Base-by-base conservation (phyloP, 164 flowering plant species). In the Kingdonia uniflora region DNA sequence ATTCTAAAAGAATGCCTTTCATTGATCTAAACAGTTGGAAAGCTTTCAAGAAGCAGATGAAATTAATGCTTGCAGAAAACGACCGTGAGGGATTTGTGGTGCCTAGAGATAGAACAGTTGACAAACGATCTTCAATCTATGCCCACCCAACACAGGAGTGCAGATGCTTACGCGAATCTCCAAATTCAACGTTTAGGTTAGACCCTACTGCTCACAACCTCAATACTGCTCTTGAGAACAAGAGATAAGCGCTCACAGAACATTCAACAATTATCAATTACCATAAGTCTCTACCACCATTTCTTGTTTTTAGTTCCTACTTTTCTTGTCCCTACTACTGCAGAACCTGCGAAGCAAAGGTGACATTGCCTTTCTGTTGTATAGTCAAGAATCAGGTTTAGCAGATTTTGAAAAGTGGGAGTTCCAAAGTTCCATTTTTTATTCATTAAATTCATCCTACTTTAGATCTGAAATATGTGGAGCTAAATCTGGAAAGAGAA, bases 101-200 rank as follows among this genome's bases (percentile, higher is more conserved):
- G 42, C 83, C 80, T 19, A 72, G 73, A 54, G 46, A 63, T n/a
- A 71, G 63, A 52, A 84, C 79, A 66, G 37, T 65, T 51, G 78
- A 66, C 47, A 65, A 71, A 56, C 70, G 74, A 56, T 67, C 71
- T 49, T 86, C 97, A 15, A 63, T 89, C 55, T 89, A 74, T 45
- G 61, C 71, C 2, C 72, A 65, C 52, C 97, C 97, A 58, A 73
- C 77, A 19, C 90, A 86, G 19, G 90, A 82, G 43, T 89, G 97
- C 59, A 60, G 67, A 24, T 89, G 97, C 63, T 65, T 76, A 13
- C 55, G 42, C 45, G 62, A 63, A 42, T 48, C 66, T 49, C 54
- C 55, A 33, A 66, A 70, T 22, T 57, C 54, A 25, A 68, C 60
- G 1, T 21, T 42, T 12, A 14, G 37, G 15, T 21, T n/a, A n/a